Base-by-base conservation (phyloP, 2,329 filamentous ascomycete species). In the Fusarium napiforme region DNA sequence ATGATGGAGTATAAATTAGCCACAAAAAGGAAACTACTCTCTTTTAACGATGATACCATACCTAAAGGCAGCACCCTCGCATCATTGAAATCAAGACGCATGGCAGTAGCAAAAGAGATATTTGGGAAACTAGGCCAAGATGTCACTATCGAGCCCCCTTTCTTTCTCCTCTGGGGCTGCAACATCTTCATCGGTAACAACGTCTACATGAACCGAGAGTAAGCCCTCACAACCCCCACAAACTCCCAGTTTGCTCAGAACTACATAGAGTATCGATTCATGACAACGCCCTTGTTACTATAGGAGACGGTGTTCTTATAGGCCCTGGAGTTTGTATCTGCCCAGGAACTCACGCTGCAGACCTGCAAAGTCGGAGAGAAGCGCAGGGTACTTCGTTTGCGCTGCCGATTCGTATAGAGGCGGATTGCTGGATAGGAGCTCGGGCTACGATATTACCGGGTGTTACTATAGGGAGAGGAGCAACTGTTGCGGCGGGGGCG, bases 131-230 rank as follows among this genome's bases (percentile, higher is more conserved):
- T 71, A 14, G 67, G 67, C 1, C 40, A 50, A 18, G 4, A 18
- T 2, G 55, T 71, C 2, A 50, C 28, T 1, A 71, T 71, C 6
- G 67, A 71, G 10, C 26, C 60, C 0, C 67, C 67, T 1, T 71
- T 71, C 30, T 71, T 71, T 19, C 18, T 71, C 1, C 46, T n/a
- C 7, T 71, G 67, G 67, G 67, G 67, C 14, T 71, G 67, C 11
- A 71, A 71, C 18, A 45, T 37, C 0, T 71, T 71, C 11, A 50
- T 71, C 2, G 67, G 67, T 0, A 60, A 23, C 5, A n/a, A 36
- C 7, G 67, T 67, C 15, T 71, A 71, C 4, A 70, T 71, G 4
- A 71, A 71, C 30, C 11, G 67, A 56, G 53, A 61, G 67, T 71
- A 19, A 47, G 67, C 46, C 34, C 1, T 18, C 4, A 3, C 12